Evolutionary conservation across 305 asterid genomes (phyloP).

Genomic region (Fraxinus sp.): DNA sequence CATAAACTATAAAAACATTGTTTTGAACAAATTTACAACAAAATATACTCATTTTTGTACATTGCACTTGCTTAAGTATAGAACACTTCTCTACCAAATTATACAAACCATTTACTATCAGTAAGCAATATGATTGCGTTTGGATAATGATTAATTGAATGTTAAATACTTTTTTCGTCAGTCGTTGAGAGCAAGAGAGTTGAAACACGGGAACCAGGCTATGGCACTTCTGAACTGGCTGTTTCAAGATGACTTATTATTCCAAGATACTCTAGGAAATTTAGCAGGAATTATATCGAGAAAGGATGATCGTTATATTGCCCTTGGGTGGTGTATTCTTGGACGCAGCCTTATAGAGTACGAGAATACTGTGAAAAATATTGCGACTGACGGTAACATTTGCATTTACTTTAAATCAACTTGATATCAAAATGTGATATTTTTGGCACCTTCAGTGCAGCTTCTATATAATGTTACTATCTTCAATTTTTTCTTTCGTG

Average conservation of each 20-base stretch:
- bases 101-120: background rate
- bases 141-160: background rate
- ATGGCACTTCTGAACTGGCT: constrained; percentile 82
- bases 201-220: constrained; percentile 55
- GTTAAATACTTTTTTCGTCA: constrained; percentile 26
- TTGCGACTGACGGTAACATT: constrained; percentile 54
- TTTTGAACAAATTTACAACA: no score
- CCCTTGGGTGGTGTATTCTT: constrained; percentile 86
- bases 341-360: constrained; percentile 66
- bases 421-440: background rate
- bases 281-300: constrained; percentile 50
- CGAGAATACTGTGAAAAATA: constrained; percentile 40
- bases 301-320: constrained; percentile 69
- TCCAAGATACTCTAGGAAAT: constrained; percentile 47
- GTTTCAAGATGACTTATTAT: constrained; percentile 64
- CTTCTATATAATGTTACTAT: background rate
- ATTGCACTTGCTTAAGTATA: background rate
- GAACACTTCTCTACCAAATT: background rate
- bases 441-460: constrained; percentile 4
- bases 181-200: constrained; percentile 53
- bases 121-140: background rate
- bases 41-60: background rate
- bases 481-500: background rate
- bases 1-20: no score
- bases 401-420: background rate